Evolutionary conservation across 768 basidiomycete species (phyloP), one percentile per base, ranked within the genome.

Genomic region (Pulveroboletus sp.): DNA sequence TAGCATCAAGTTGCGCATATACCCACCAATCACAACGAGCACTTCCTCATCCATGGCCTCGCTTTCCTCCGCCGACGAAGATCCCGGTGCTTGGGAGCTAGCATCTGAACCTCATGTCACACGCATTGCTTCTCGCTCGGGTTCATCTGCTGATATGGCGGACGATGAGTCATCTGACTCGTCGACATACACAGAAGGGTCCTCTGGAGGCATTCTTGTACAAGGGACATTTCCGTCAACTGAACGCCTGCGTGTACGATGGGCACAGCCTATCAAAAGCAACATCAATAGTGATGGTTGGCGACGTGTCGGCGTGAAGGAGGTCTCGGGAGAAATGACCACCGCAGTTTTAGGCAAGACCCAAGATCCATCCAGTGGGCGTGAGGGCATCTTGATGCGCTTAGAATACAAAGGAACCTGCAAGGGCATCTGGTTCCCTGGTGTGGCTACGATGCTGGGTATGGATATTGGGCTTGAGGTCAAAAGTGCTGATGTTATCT

Each of bases 91-190:
- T 38, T 91, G 88, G 89, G 86, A 87, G 54, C 73, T 91, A 33
- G 81, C 83, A 1, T 82, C 84, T 1, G 88, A 91, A 38, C 88
- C 88, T 9, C 79, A 78, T 65, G 86, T 90, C 49, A 79, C 85
- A 9, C 81, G 84, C 31, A 72, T 63, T 27, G 50, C 72, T 6
- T 75, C 79, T 11, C 78, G 84, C 31, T 67, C 79, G 1, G 75
- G 75, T 44, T 84, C 85, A 6, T 83, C 83, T 58, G 81, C 75
- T 37, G 76, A 85, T 59, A 82, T 89, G 60, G 88, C 88, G 0
- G 88, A 91, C 55, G 89, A 89, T 56, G 88, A 91, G 60, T 85
- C 86, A 4, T 86, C 84, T 36, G 88, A 89, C 61, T 84, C 86
- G 1, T 83, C 73, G 65, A 32, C 76, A 64, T 30, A 71, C 73